Percentiles rank a stretch among this genome's conserved stretches.
Evolutionary conservation across 2,329 filamentous ascomycete species (phyloP).

Genomic region (Penicillium sp.): DNA sequence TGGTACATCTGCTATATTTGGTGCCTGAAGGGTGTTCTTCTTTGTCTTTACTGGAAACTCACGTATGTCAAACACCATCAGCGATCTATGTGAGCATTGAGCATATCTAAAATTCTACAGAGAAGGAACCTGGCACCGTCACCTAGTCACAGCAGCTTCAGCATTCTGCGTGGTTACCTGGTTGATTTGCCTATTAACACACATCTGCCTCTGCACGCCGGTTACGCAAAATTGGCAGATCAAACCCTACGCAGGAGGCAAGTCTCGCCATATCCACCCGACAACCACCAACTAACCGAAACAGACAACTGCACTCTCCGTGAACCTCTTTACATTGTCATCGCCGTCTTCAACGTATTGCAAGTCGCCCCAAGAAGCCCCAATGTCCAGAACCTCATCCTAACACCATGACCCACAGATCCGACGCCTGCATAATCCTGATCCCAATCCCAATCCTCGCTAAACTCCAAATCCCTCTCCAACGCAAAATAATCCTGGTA

Average conservation of each 20-base stretch:
- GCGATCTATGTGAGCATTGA: neutral
- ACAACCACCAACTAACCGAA: neutral
- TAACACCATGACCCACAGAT: slow-evolving; percentile 5
- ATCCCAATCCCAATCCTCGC: slow-evolving; percentile 23
- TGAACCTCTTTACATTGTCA: slow-evolving; percentile 20
- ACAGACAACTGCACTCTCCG: slow-evolving; percentile 25
- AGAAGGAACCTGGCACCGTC: slow-evolving; percentile 26
- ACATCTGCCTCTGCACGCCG: slow-evolving; percentile 31
- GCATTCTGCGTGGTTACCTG: slow-evolving; percentile 26
- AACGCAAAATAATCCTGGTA: slow-evolving; percentile 21
- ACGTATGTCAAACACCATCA: slow-evolving; percentile 17
- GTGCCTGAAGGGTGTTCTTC: slow-evolving; percentile 32
- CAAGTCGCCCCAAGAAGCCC: neutral
- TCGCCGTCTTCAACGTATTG: slow-evolving; percentile 18
- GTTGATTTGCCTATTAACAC: slow-evolving; percentile 28
- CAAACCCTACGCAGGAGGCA: slow-evolving; percentile 29
- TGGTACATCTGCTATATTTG: slow-evolving; percentile 36
- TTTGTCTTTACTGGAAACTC: slow-evolving; percentile 32
- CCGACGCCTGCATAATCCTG: slow-evolving; percentile 20
- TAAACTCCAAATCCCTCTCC: slow-evolving; percentile 17
- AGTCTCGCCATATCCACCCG: neutral
- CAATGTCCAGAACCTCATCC: neutral
- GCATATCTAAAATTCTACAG: slow-evolving; percentile 4
- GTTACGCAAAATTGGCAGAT: slow-evolving; percentile 32
- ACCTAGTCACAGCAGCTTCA: slow-evolving; percentile 21